Percentiles rank a stretch among this genome's conserved stretches.
Evolutionary conservation across 208 protist genomes (phyloP).

Genomic region (Acanthamoeba castellanii): DNA sequence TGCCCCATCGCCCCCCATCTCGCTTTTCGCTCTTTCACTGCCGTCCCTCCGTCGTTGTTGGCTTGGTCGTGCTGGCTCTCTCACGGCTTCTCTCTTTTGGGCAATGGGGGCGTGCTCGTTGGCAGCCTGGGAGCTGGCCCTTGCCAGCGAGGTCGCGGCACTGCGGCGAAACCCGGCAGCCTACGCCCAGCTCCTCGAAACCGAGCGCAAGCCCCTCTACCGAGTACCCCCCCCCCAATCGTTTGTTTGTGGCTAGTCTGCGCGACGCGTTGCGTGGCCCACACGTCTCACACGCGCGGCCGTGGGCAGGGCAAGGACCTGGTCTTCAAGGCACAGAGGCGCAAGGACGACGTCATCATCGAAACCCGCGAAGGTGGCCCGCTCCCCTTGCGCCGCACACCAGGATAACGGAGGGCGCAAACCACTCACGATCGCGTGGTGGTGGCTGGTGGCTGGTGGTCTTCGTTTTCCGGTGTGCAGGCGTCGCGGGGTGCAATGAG

Average conservation of each 20-base stretch:
- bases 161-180: neutral
- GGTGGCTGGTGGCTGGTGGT: neutral
- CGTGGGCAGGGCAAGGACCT: constrained; percentile 30
- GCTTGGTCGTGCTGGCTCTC: neutral
- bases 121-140: constrained; percentile 8
- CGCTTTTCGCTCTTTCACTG: constrained; percentile 1
- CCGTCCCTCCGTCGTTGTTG: neutral
- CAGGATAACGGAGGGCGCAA: too few species aligned
- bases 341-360: constrained; percentile 45
- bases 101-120: too few species aligned
- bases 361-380: constrained; percentile 13
- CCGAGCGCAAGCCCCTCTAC: constrained; percentile 34
- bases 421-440: too few species aligned
- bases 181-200: constrained; percentile 14
- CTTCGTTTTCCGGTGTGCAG: neutral
- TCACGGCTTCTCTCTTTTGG: too few species aligned
- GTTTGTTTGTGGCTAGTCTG: too few species aligned
- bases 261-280: neutral
- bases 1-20: neutral
- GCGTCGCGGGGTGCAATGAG: constrained; percentile 6
- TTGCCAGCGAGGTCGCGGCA: constrained; percentile 5
- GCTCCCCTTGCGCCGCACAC: neutral
- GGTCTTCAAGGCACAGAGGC: neutral
- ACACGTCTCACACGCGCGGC: neutral
- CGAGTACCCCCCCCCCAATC: neutral